A percentile compares a stretch with the other conserved stretches of the same genome.
phyloP scores from a whole-genome alignment of 208 protist genomes.

The Entamoeba dispar region DNA sequence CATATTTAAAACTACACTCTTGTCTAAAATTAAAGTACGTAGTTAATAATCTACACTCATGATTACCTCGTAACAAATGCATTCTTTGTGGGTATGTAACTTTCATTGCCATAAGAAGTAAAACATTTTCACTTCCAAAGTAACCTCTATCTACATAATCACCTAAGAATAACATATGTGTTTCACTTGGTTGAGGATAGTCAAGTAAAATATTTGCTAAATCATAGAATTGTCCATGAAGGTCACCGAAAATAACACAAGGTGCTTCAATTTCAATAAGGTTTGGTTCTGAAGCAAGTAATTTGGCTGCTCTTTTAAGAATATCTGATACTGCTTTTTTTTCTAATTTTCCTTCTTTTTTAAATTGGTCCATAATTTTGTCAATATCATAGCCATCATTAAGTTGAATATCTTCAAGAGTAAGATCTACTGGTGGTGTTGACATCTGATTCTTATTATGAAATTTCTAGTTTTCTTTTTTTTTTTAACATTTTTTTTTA shows the following conservation, averaged over 20 bases:
- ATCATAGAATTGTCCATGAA: conserved; percentile 30
- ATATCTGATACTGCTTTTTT: neutral
- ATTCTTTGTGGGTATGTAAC: conserved; percentile 7
- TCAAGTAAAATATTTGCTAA: conserved; percentile 7
- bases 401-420: neutral
- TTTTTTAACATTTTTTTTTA: no score
- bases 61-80: conserved; percentile 25
- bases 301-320: neutral
- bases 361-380: neutral
- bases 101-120: conserved; percentile 19
- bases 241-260: conserved; percentile 6
- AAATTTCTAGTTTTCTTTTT: no score
- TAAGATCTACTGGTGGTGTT: neutral
- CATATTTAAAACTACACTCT: conserved; percentile 69
- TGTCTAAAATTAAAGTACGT: conserved; percentile 60
- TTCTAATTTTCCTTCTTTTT: neutral
- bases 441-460: neutral
- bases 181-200: neutral
- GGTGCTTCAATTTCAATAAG: neutral
- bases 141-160: conserved; percentile 31
- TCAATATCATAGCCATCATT: neutral
- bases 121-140: conserved; percentile 16
- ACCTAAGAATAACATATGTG: conserved; percentile 22
- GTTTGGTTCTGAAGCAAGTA: neutral
- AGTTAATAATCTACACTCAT: conserved; percentile 18